Base-by-base conservation (phyloP, 1,284 basidiomycete species). In the Schizophyllum amplum region DNA sequence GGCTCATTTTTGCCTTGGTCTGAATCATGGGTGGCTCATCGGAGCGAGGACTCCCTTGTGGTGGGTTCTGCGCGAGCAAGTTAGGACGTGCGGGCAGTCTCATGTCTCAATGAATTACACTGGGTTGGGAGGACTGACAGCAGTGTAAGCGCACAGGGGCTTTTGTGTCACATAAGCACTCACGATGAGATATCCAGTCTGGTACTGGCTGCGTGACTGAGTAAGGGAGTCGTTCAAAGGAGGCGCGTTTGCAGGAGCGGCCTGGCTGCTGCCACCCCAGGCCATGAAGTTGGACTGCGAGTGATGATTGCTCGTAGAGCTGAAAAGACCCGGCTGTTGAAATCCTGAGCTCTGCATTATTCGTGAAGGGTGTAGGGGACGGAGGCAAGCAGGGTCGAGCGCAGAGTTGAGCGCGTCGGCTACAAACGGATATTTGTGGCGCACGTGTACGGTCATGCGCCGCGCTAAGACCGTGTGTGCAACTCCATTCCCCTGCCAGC, bases 1-100 rank as follows among this genome's bases (percentile, higher is more conserved):
- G 77, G 65, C 83, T 87, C 72, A 89, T 78, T 67, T 90, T 89
- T 21, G 87, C 87, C 66, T 89, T 87, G 0, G 86, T 89, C 58
- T 78, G 82, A 15, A 90, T 82, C 11, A 86, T 75, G 5, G 86
- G 85, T 49, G 79, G 74, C 57, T 90, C 87, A 59, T 88, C 85
- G 6, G 77, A 72, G 24, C 86, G 79, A 63, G 82, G 80, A 55
- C 73, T 76, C n/a, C 77, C 78, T 62, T 80, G 81, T 4, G 81
- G 80, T 21, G 77, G 69, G 47, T 74, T 72, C 83, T 86, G 58
- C 42, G n/a, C n/a, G 42, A 25, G 51, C 47, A 58, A 57, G 51
- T 20, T 52, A 49, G 33, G 33, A 52, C 52, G n/a, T 26, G 26
- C 59, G 51, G 27, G 54, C 57, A 57, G 27, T 23, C 24, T 33